Evolutionary conservation across 2,329 filamentous ascomycete genomes (phyloP).

Genomic region (Huntiella savannae): DNA sequence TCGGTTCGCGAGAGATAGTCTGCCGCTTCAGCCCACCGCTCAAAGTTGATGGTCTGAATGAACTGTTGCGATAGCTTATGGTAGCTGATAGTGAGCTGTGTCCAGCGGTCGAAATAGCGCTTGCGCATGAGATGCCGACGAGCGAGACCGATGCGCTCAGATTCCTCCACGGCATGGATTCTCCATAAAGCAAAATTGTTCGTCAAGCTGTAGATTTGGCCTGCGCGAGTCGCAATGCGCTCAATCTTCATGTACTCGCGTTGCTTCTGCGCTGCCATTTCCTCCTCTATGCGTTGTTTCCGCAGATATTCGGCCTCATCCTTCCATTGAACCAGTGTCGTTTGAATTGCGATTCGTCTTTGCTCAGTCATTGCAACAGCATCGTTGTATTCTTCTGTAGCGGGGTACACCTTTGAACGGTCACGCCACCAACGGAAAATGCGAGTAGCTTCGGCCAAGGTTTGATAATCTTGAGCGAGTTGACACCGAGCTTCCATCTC

Average conservation of each 20-base stretch:
- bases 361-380: constrained; percentile 9
- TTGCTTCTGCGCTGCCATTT: constrained; percentile 7
- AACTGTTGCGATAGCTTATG: constrained; percentile 6
- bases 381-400: constrained; percentile 10
- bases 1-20: constrained; percentile 4
- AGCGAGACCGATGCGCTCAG: constrained; percentile 46
- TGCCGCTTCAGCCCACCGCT: constrained; percentile 10
- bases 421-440: constrained; percentile 11
- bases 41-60: constrained; percentile 6
- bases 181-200: constrained; percentile 36
- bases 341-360: constrained; percentile 4
- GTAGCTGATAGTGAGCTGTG: constrained; percentile 11
- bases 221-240: constrained; percentile 34
- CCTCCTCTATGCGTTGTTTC: constrained; percentile 6
- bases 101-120: constrained; percentile 17
- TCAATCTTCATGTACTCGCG: constrained; percentile 9
- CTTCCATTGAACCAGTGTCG: constrained; percentile 10
- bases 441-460: constrained; percentile 2
- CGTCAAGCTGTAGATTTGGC: constrained; percentile 44
- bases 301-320: constrained; percentile 3
- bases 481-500: constrained; percentile 10
- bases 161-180: constrained; percentile 41
- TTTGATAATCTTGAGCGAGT: constrained; percentile 2
- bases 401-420: constrained; percentile 5
- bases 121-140: constrained; percentile 50